Percentiles rank a stretch among this genome's conserved stretches.
Evolutionary conservation across 1,284 basidiomycete genomes (phyloP).

Genomic region (Puccinia triticina): DNA sequence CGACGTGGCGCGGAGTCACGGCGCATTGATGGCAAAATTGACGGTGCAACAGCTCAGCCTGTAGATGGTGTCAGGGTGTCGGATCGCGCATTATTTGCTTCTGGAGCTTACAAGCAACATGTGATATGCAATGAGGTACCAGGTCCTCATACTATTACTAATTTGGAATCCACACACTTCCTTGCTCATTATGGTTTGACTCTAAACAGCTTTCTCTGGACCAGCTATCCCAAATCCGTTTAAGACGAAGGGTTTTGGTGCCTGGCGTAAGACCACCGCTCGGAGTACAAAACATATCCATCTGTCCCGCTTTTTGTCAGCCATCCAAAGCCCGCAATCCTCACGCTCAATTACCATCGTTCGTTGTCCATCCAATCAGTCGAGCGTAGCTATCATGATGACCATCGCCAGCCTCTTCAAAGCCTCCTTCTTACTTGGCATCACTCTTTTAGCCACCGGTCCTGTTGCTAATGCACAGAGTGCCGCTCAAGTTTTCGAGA

Average conservation of each 20-base stretch:
- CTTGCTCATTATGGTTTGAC: background rate
- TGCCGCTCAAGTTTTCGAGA: background rate
- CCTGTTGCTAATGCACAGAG: background rate
- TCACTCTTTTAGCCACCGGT: slow-evolving; percentile 5
- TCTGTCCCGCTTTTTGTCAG: background rate
- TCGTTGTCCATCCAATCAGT: background rate
- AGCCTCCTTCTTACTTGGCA: slow-evolving; percentile 3
- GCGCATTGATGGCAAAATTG: too few species aligned
- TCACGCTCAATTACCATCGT: too few species aligned
- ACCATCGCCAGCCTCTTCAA: slow-evolving; percentile 1
- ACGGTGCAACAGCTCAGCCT: too few species aligned
- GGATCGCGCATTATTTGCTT: too few species aligned
- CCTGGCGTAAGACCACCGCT: background rate
- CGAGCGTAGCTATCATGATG: background rate
- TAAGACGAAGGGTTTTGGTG: too few species aligned
- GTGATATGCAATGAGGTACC: too few species aligned
- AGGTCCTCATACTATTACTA: background rate
- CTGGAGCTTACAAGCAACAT: too few species aligned
- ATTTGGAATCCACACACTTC: background rate
- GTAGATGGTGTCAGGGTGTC: too few species aligned
- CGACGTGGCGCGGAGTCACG: too few species aligned
- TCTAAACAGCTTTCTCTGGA: background rate
- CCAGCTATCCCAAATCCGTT: background rate
- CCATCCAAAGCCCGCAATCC: too few species aligned
- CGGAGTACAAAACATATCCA: background rate